phyloP scores from a whole-genome alignment of 305 asterid genomes.

The Rubia peregrina region DNA sequence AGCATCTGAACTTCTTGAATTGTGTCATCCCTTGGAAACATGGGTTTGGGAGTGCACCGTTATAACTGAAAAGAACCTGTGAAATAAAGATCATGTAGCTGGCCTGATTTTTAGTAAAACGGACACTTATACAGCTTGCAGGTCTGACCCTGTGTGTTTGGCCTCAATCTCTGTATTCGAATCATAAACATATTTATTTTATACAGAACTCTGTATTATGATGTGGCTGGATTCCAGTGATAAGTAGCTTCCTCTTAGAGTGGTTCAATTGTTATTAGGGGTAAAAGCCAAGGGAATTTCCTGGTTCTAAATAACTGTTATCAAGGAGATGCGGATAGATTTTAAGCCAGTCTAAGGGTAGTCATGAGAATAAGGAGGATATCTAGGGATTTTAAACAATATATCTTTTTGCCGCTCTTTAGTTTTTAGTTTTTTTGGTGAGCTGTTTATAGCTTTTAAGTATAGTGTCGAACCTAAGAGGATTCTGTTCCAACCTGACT shows the following conservation, averaged over 20 bases:
- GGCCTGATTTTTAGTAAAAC: neutral
- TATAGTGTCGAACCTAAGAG: neutral
- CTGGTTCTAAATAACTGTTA: neutral
- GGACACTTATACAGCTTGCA: neutral
- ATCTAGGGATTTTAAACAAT: neutral
- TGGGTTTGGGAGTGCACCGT: neutral
- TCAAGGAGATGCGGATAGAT: neutral
- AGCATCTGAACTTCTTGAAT: neutral
- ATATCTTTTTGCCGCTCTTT: neutral
- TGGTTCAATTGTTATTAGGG: neutral
- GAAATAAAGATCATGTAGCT: neutral
- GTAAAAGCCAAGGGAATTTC: neutral
- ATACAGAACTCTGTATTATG: neutral
- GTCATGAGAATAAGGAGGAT: neutral
- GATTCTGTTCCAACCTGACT: neutral
- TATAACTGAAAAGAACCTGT: neutral
- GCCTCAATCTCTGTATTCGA: neutral
- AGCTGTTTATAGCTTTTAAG: neutral
- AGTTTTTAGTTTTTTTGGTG: neutral
- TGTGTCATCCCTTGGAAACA: neutral
- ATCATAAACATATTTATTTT: neutral
- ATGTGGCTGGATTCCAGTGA: neutral
- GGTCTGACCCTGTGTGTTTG: neutral
- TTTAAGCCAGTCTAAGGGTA: neutral
- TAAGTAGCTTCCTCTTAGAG: neutral